These are phyloP conservation scores for Phytophthora sp. DNA, from an alignment of 352 stramenopile genomes.

Conservation along the genomic window DNA sequence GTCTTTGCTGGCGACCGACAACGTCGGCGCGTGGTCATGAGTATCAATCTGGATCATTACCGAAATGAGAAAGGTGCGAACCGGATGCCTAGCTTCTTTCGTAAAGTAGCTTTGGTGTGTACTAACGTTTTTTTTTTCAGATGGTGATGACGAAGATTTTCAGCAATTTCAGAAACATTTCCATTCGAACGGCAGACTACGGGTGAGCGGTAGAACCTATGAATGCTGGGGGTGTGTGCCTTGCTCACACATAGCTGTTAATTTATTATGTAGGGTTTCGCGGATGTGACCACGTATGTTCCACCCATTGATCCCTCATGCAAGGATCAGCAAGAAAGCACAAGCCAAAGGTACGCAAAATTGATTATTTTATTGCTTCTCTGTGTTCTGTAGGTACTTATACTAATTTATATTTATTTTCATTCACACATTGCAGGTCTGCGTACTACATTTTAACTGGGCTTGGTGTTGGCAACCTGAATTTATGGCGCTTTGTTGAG, in stretches of 20 bases:
- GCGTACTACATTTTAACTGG: conserved; percentile 81
- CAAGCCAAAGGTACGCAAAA: conserved; percentile 21
- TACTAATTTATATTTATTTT: too few relatives aligned
- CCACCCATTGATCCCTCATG: conserved; percentile 4
- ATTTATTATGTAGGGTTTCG: conserved; percentile 63
- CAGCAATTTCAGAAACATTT: conserved; percentile 86
- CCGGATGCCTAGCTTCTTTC: neutral
- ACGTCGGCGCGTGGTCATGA: conserved; percentile 75
- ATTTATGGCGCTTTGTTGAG: conserved; percentile 82
- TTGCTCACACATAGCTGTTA: conserved; percentile 8
- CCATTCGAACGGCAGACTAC: conserved; percentile 55
- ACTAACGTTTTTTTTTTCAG: conserved; percentile 32
- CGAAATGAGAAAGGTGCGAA: conserved; percentile 78
- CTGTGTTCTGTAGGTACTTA: neutral
- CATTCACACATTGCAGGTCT: conserved; percentile 27
- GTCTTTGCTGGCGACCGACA: conserved; percentile 85
- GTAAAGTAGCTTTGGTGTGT: neutral
- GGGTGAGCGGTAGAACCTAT: conserved; percentile 41
- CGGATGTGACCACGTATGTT: conserved; percentile 64
- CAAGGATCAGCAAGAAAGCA: conserved; percentile 12
- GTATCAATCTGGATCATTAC: conserved; percentile 82
- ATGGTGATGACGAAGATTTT: conserved; percentile 80
- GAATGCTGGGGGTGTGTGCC: conserved; percentile 6
- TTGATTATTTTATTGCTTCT: neutral
- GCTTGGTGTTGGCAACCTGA: conserved; percentile 70